These are phyloP conservation scores for Annulohypoxylon bovei DNA, from an alignment of 495 filamentous ascomycete species.

Conservation along the genomic window DNA sequence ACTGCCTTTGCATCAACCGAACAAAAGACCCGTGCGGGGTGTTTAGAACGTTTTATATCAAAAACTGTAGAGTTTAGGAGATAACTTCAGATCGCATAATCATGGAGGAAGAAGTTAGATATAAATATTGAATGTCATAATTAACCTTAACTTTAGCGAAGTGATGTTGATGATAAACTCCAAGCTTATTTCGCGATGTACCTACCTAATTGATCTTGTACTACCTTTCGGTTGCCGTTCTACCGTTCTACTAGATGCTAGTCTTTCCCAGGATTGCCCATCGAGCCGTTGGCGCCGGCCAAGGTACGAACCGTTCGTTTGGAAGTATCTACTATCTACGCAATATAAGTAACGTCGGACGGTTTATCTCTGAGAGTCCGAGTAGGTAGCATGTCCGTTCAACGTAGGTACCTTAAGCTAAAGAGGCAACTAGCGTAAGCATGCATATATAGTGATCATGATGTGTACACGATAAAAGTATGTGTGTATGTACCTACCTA, in stretches of 20 bases:
- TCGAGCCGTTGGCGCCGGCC: constrained; percentile 21
- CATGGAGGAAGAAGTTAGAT: not conserved
- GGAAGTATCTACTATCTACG: not conserved
- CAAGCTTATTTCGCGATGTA: not conserved
- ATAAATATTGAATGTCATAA: not conserved
- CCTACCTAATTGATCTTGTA: not conserved
- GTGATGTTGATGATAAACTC: not conserved
- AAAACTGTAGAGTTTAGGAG: not conserved
- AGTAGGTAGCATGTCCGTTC: constrained; percentile 4
- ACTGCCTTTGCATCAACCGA: not conserved
- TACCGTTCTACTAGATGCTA: constrained; percentile 1
- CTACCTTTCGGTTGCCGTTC: not conserved
- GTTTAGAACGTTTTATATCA: not conserved
- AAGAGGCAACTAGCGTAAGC: not conserved
- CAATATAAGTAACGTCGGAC: not conserved
- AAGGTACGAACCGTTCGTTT: constrained; percentile 21
- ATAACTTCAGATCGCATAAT: not conserved
- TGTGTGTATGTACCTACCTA: not conserved
- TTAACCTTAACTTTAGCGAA: constrained; percentile 2
- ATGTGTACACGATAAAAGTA: not conserved
- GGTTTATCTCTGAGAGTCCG: not conserved
- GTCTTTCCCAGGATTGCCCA: constrained; percentile 23
- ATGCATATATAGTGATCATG: not conserved
- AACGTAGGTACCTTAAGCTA: not conserved
- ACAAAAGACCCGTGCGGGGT: not conserved